Evolutionary conservation across 2,329 filamentous ascomycete genomes (phyloP).

Genomic region (Pseudomassariella vexata): DNA sequence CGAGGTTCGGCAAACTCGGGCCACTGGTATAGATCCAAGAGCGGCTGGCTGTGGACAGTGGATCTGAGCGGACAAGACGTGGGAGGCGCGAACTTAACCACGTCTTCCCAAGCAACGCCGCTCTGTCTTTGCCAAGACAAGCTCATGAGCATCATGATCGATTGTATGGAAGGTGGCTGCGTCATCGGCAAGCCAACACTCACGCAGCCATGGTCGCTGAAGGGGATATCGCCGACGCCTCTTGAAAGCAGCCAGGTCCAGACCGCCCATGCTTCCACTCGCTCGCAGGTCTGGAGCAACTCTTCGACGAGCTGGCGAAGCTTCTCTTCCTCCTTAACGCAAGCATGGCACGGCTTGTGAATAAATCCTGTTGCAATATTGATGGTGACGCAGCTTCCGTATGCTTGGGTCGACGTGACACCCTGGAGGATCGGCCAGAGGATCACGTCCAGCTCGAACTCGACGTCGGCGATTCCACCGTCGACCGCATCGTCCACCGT

Average conservation of each 20-base stretch:
- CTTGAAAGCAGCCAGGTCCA: constrained; percentile 14
- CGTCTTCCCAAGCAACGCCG: constrained; percentile 11
- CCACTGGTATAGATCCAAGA: constrained; percentile 11
- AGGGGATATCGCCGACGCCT: constrained; percentile 7
- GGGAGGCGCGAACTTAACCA: constrained; percentile 4
- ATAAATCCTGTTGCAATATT: constrained; percentile 15
- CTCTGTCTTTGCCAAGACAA: constrained; percentile 11
- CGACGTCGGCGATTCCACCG: constrained; percentile 11
- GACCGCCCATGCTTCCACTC: constrained; percentile 12
- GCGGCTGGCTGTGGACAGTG: constrained; percentile 5
- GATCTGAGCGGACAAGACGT: constrained; percentile 1
- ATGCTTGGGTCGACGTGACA: constrained; percentile 4
- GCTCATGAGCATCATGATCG: constrained; percentile 12
- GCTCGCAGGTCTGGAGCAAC: constrained; percentile 4
- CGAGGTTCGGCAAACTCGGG: too few relatives aligned
- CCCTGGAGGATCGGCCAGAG: constrained; percentile 12
- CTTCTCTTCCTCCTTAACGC: constrained; percentile 11
- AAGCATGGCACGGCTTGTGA: constrained; percentile 12
- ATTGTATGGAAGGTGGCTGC: not conserved
- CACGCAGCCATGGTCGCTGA: constrained; percentile 10
- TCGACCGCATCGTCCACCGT: constrained; percentile 1
- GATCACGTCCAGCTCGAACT: constrained; percentile 12
- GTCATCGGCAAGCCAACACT: constrained; percentile 9
- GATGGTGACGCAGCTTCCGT: too few relatives aligned
- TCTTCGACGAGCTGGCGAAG: constrained; percentile 9